Conservation (phyloP, 768 basidiomycete species). For the Russula foetens region DNA sequence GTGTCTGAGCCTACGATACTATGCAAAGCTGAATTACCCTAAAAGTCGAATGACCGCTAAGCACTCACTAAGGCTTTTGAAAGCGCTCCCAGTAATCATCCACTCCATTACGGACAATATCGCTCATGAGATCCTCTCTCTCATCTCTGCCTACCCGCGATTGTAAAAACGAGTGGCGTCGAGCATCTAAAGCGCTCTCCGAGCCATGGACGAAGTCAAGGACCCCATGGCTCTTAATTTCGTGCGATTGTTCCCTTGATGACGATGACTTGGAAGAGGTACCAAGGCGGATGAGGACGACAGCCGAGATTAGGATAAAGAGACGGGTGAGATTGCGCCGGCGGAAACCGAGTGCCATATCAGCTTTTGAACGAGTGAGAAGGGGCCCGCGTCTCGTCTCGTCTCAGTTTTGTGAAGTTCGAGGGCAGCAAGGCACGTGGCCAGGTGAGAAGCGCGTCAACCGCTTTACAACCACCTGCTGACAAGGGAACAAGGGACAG, state of each 20-base stretch:
- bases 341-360: slow-evolving; percentile 29
- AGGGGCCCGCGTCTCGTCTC: neutral
- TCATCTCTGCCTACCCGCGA: slow-evolving; percentile 82
- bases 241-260: slow-evolving; percentile 24
- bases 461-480: too few relatives aligned
- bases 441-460: neutral
- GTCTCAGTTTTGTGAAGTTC: neutral
- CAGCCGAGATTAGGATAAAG: slow-evolving; percentile 29
- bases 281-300: slow-evolving; percentile 32
- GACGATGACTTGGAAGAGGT: slow-evolving; percentile 28
- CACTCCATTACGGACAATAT: slow-evolving; percentile 67
- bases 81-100: slow-evolving; percentile 89
- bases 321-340: slow-evolving; percentile 43
- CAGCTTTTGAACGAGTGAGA: neutral
- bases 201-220: slow-evolving; percentile 55
- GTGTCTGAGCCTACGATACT: slow-evolving; percentile 82
- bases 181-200: slow-evolving; percentile 82
- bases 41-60: neutral
- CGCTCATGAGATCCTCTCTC: slow-evolving; percentile 69
- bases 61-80: slow-evolving; percentile 81
- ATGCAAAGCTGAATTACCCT: neutral
- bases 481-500: too few relatives aligned
- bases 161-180: slow-evolving; percentile 84
- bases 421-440: neutral
- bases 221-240: slow-evolving; percentile 52